Conservation (phyloP, 208 protist species). For the Trypanosoma melophagium region DNA sequence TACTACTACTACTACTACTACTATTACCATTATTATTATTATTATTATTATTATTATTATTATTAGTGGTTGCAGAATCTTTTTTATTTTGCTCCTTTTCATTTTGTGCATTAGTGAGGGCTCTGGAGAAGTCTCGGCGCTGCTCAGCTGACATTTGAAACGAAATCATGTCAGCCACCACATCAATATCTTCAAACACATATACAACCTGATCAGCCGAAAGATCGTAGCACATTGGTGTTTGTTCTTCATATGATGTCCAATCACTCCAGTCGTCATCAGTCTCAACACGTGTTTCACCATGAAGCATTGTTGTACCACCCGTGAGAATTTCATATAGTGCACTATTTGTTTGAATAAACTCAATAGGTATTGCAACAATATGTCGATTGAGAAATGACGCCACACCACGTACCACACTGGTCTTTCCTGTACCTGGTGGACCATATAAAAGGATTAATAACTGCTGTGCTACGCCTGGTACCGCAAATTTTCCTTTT, state of each 20-base stretch:
- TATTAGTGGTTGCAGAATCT: not conserved
- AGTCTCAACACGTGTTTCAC: constrained; percentile 3
- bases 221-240: constrained; percentile 25
- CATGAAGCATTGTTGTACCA: constrained; percentile 21
- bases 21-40: too few species aligned
- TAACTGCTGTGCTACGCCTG: constrained; percentile 56
- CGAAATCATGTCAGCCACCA: constrained; percentile 30
- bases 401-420: constrained; percentile 86
- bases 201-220: constrained; percentile 61
- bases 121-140: not conserved
- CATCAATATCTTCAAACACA: constrained; percentile 85
- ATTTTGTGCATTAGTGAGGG: not conserved
- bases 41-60: not conserved
- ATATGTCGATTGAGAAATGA: constrained; percentile 65
- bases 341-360: constrained; percentile 63
- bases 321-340: constrained; percentile 41
- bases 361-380: constrained; percentile 65
- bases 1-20: too few species aligned
- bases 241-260: not conserved
- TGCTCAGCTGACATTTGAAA: constrained; percentile 13
- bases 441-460: constrained; percentile 87
- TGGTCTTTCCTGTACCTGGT: constrained; percentile 94
- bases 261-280: not conserved
- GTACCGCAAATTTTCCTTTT: constrained; percentile 65
- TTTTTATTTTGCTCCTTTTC: not conserved